phyloP scores from a whole-genome alignment of 768 basidiomycete genomes.

The Cubamyces sp. region DNA sequence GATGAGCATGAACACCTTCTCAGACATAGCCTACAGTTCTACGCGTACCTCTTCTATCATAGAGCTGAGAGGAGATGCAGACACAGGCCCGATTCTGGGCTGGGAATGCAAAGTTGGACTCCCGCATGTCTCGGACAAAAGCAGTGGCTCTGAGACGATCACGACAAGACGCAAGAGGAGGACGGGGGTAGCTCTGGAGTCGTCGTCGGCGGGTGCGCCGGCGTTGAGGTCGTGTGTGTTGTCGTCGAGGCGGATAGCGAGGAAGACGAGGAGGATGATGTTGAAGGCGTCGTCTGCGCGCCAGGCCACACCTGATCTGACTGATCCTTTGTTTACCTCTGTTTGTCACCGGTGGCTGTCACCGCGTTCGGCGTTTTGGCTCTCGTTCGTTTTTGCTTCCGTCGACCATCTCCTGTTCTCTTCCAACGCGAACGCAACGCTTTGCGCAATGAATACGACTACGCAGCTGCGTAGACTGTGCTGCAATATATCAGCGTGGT shows the following conservation, averaged over 20 bases:
- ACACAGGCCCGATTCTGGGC: slow-evolving; percentile 94
- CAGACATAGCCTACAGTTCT: slow-evolving; percentile 7
- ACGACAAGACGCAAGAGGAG: neutral
- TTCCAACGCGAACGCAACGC: neutral
- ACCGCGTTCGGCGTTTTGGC: neutral
- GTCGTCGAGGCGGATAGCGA: slow-evolving; percentile 26
- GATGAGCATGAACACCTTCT: neutral
- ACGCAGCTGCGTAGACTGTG: too few species aligned
- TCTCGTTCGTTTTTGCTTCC: neutral
- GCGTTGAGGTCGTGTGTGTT: slow-evolving; percentile 21
- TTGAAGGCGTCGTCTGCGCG: slow-evolving; percentile 28
- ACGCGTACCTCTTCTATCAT: slow-evolving; percentile 86
- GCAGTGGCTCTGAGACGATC: slow-evolving; percentile 10
- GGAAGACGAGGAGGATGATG: slow-evolving; percentile 31
- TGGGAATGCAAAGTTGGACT: slow-evolving; percentile 94
- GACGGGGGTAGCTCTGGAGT: slow-evolving; percentile 4
- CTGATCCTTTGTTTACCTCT: slow-evolving; percentile 33
- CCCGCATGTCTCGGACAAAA: slow-evolving; percentile 63
- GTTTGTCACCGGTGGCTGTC: slow-evolving; percentile 27
- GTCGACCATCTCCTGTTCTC: neutral
- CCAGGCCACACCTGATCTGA: slow-evolving; percentile 29
- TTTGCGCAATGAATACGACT: too few species aligned
- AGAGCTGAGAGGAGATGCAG: slow-evolving; percentile 91
- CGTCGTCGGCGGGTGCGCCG: slow-evolving; percentile 8
- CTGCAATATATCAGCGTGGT: too few species aligned